These are phyloP conservation scores for Auricularia auricula-judae DNA, from an alignment of 768 basidiomycete species.

Conservation along the genomic window DNA sequence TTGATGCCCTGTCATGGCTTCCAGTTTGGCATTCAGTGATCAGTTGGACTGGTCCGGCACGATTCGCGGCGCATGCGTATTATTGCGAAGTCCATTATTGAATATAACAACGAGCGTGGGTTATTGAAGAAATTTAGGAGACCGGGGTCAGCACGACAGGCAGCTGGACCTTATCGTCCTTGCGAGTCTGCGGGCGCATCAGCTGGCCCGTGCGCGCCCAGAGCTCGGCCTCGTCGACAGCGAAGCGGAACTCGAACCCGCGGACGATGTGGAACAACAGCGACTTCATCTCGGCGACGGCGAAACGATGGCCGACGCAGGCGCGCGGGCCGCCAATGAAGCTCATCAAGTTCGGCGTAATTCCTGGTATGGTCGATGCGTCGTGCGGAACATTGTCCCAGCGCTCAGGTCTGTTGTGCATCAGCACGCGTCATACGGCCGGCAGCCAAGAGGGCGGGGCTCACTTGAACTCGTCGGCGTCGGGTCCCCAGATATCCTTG, in stretches of 20 bases:
- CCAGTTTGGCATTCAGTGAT: too few relatives aligned
- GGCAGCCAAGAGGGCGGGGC: too few relatives aligned
- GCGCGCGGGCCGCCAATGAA: neutral
- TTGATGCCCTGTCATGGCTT: too few relatives aligned
- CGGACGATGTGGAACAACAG: conserved; percentile 1
- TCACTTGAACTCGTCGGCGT: too few relatives aligned
- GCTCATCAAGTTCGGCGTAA: neutral
- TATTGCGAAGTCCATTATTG: too few relatives aligned
- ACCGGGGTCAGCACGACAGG: neutral
- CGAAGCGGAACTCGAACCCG: conserved; percentile 1
- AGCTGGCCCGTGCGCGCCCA: neutral
- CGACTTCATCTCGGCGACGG: conserved; percentile 1
- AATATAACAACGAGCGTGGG: too few relatives aligned
- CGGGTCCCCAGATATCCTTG: too few relatives aligned
- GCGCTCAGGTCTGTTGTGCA: neutral
- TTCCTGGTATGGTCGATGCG: neutral
- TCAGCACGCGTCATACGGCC: too few relatives aligned
- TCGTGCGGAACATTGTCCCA: neutral
- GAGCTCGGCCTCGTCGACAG: neutral
- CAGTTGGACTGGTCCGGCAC: too few relatives aligned
- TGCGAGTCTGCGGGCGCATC: neutral
- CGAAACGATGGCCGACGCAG: conserved; percentile 4
- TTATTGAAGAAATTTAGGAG: too few relatives aligned
- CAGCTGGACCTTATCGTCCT: neutral
- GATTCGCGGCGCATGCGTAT: too few relatives aligned